Conservation (phyloP, 1,139 yeast species). For the Torulaspora globosa region DNA sequence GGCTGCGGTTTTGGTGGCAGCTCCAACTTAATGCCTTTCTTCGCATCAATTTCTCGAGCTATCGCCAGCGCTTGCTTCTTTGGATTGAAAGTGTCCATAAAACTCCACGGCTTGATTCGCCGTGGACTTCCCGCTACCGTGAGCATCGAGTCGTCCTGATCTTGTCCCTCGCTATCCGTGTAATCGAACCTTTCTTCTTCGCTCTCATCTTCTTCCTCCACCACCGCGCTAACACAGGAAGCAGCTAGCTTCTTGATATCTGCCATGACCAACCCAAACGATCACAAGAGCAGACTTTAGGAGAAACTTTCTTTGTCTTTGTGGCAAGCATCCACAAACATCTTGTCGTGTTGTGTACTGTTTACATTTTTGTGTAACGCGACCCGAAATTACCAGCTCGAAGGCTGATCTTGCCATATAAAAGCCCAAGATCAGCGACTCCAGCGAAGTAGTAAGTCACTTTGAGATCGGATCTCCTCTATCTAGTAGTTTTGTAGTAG, state of each 20-base stretch:
- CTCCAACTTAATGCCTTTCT: constrained; percentile 17
- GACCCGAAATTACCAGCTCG: background rate
- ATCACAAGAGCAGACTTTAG: constrained; percentile 1
- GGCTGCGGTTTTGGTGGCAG: constrained; percentile 10
- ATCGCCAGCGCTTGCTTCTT: constrained; percentile 24
- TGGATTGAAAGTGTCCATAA: constrained; percentile 22
- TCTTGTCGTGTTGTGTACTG: background rate
- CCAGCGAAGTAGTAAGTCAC: too few species aligned
- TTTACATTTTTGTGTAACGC: constrained; percentile 1
- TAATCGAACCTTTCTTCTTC: constrained; percentile 21
- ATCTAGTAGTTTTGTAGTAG: too few species aligned
- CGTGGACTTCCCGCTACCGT: constrained; percentile 14
- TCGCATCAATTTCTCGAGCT: constrained; percentile 21
- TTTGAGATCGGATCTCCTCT: too few species aligned
- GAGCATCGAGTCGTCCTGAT: constrained; percentile 16
- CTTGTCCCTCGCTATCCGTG: constrained; percentile 18
- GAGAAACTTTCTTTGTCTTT: constrained; percentile 1
- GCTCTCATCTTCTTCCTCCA: constrained; percentile 2
- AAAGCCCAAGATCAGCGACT: background rate
- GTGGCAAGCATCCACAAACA: background rate
- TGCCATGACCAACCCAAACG: constrained; percentile 1
- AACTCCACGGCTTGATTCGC: constrained; percentile 17
- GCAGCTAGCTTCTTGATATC: background rate
- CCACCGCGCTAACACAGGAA: constrained; percentile 1
- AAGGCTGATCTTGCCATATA: too few species aligned